A percentile compares a stretch with the other conserved stretches of the same genome.
phyloP scores from a whole-genome alignment of 768 basidiomycete species.

The Termitomyces titanicus region DNA sequence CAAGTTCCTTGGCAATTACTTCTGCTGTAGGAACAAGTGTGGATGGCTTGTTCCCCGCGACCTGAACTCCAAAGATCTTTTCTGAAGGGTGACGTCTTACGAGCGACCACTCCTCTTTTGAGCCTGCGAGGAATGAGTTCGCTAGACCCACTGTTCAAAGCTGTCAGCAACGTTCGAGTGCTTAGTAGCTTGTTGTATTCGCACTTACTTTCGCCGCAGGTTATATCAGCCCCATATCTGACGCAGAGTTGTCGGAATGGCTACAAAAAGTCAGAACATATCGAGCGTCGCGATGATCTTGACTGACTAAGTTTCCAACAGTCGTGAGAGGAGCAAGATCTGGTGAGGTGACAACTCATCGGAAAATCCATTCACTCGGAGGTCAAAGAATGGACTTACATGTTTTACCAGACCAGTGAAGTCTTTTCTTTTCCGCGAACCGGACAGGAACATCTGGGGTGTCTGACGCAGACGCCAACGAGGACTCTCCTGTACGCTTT shows the following conservation, averaged over 20 bases:
- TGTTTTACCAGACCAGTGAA: slow-evolving; percentile 84
- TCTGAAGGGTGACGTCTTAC: slow-evolving; percentile 88
- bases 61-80: slow-evolving; percentile 82
- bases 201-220: slow-evolving; percentile 83
- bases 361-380: not conserved
- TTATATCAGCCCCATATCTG: slow-evolving; percentile 87
- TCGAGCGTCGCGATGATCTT: not conserved
- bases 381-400: slow-evolving; percentile 43
- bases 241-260: slow-evolving; percentile 93
- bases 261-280: slow-evolving; percentile 30
- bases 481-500: slow-evolving; percentile 31
- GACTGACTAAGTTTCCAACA: slow-evolving; percentile 83
- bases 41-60: slow-evolving; percentile 85
- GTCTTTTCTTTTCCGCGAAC: slow-evolving; percentile 78
- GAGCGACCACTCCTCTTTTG: slow-evolving; percentile 93
- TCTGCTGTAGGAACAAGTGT: slow-evolving; percentile 81
- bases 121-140: slow-evolving; percentile 81
- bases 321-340: slow-evolving; percentile 78
- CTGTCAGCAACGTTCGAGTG: not conserved
- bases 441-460: slow-evolving; percentile 68
- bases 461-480: slow-evolving; percentile 37
- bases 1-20: slow-evolving; percentile 66
- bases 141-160: slow-evolving; percentile 78
- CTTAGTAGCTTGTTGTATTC: not conserved
- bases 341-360: slow-evolving; percentile 4